A percentile compares a stretch with the other conserved stretches of the same genome.
These are phyloP conservation scores for Corymbia maculata DNA, from an alignment of 345 rosid species.

Conservation along the genomic window DNA sequence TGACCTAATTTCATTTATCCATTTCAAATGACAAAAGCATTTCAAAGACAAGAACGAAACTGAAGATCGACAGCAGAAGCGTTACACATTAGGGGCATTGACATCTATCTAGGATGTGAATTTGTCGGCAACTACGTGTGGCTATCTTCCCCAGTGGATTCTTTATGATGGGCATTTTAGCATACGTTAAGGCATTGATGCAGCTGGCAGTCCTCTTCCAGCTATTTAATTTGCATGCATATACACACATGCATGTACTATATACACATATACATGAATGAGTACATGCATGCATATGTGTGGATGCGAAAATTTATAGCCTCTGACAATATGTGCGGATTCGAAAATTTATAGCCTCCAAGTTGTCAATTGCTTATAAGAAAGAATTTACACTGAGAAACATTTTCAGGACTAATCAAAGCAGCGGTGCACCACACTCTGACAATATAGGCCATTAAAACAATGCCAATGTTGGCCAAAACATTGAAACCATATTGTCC, in stretches of 20 bases:
- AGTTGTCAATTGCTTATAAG: neutral
- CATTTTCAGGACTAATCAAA: neutral
- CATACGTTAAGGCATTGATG: neutral
- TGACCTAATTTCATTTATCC: neutral
- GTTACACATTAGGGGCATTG: neutral
- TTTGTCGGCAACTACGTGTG: neutral
- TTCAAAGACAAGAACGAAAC: neutral
- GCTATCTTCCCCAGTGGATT: neutral
- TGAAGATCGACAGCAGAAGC: neutral
- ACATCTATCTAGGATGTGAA: neutral
- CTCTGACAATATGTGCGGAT: neutral
- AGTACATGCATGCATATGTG: neutral
- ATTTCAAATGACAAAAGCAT: neutral
- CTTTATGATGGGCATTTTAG: neutral
- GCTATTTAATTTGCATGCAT: neutral
- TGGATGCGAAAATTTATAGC: neutral
- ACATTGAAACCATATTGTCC: neutral
- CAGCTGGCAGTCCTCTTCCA: neutral
- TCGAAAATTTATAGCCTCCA: neutral
- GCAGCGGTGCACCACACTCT: neutral
- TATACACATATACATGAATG: neutral
- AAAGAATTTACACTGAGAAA: neutral
- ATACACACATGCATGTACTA: neutral
- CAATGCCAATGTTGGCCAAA: neutral
- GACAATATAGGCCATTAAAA: neutral